Conservation (phyloP, 305 asterid species). For the Plantago coronopus region DNA sequence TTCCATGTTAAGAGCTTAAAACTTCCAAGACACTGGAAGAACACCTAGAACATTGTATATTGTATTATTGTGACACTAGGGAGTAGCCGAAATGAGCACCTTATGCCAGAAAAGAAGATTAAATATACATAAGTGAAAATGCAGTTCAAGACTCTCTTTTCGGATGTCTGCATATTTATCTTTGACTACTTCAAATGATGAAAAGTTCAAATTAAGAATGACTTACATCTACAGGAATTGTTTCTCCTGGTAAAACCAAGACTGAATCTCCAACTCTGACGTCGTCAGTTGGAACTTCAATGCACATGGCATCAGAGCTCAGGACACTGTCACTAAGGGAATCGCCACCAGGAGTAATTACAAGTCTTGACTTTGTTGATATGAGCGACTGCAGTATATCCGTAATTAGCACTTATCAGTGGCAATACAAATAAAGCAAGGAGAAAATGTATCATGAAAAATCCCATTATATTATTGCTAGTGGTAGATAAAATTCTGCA, state of each 20-base stretch:
- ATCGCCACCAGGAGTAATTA: constrained; percentile 73
- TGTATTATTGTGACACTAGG: too few relatives aligned
- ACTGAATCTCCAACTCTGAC: constrained; percentile 74
- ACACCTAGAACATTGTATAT: too few relatives aligned
- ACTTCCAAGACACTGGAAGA: too few relatives aligned
- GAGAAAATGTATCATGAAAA: not conserved
- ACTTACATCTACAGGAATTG: constrained; percentile 96
- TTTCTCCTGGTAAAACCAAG: constrained; percentile 96
- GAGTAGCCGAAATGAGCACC: not conserved
- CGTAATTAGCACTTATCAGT: constrained; percentile 25
- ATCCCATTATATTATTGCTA: not conserved
- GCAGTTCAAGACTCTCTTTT: not conserved
- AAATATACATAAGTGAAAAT: constrained; percentile 6
- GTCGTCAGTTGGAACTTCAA: constrained; percentile 95
- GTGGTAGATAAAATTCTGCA: not conserved
- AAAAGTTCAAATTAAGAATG: constrained; percentile 13
- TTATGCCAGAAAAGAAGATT: constrained; percentile 14
- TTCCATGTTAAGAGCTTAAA: too few relatives aligned
- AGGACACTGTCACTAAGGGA: constrained; percentile 51
- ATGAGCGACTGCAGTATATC: constrained; percentile 74
- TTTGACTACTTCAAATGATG: constrained; percentile 3
- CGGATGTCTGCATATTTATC: not conserved
- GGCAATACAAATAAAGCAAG: constrained; percentile 9
- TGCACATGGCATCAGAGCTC: constrained; percentile 71
- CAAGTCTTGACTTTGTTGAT: constrained; percentile 87